These are phyloP conservation scores for Zalaria sp. DNA, from an alignment of 2,329 filamentous ascomycete species.

Conservation along the genomic window DNA sequence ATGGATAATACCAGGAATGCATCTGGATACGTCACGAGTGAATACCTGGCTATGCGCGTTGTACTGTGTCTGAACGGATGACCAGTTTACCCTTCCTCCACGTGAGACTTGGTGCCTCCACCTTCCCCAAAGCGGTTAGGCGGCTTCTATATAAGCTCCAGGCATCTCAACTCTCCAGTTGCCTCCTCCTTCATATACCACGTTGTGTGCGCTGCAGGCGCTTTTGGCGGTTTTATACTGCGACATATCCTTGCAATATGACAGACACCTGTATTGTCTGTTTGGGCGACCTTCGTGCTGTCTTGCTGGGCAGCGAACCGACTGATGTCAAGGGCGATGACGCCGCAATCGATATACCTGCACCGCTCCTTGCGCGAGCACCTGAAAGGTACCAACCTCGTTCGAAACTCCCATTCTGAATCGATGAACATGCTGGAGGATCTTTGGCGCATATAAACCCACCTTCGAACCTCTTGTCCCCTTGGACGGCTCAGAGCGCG, in stretches of 20 bases:
- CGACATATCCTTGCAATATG: conserved; percentile 25
- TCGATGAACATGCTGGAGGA: background rate
- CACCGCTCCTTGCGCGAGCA: background rate
- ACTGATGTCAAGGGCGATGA: conserved; percentile 16
- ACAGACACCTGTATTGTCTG: conserved; percentile 59
- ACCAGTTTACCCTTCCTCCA: background rate
- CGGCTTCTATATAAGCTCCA: background rate
- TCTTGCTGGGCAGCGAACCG: conserved; percentile 57
- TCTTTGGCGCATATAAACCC: background rate
- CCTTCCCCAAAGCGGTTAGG: background rate
- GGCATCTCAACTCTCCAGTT: background rate
- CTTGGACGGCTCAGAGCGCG: conserved; percentile 25
- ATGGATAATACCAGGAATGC: too few relatives aligned
- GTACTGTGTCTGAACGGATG: background rate
- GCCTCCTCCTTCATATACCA: background rate
- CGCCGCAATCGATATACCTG: conserved; percentile 6
- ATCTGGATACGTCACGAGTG: too few relatives aligned
- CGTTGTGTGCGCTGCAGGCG: too few relatives aligned
- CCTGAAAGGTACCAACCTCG: conserved; percentile 16
- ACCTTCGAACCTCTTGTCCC: conserved; percentile 16
- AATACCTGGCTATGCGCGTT: background rate
- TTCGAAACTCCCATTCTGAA: too few relatives aligned
- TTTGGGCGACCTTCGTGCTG: conserved; percentile 53
- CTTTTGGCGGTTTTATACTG: too few relatives aligned
- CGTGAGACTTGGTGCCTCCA: background rate